Base-by-base conservation (phyloP, 148 eudicot genomes). In the Gaultheria prostrata region DNA sequence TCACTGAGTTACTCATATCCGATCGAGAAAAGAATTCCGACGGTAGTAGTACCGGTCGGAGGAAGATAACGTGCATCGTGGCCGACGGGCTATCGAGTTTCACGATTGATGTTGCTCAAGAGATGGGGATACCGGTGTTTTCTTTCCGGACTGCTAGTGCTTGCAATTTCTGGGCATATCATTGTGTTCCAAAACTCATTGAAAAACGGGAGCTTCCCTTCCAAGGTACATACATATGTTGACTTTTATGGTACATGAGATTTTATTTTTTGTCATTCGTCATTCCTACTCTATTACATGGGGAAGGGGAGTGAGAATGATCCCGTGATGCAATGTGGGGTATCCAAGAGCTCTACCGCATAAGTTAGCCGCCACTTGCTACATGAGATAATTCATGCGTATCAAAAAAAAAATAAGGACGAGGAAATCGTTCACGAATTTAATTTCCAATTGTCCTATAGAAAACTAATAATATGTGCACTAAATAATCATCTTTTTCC, bases 111-210 rank as follows among this genome's bases (percentile, higher is more conserved):
- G 80, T 50, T 70, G 91, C 89, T 12, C 77, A 53, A 33, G 88
- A 76, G 45, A 18, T 85, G 14, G 89, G 87, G 53, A 79, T 87
- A 49, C 89, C 91, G n/a, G 85, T 89, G 48, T 79, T 89, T 3
- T 89, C 79, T 74, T 86, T 89, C 50, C 85, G 88, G 18, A 89
- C 89, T 53, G 11, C 86, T 57, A 86, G 89, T 48, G 87, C 89
- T 5, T 85, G 80, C 70, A 81, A 86, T 72, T n/a, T 89, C 30
- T 89, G 89, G 91, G 84, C 86, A 21, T 78, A 76, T 46, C 75
- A 80, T 61, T 73, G 70, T 7, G 84, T 89, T 50, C 89, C 91
- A 8, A 50, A 28, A 13, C 89, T 89, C 63, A 84, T 89, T 81
- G 81, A 87, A 49, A 50, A 71, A 21, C 82, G 84, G 0, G 73